Conservation (phyloP, 2,329 filamentous ascomycete species). For the Alternaria angustiovoidea region DNA sequence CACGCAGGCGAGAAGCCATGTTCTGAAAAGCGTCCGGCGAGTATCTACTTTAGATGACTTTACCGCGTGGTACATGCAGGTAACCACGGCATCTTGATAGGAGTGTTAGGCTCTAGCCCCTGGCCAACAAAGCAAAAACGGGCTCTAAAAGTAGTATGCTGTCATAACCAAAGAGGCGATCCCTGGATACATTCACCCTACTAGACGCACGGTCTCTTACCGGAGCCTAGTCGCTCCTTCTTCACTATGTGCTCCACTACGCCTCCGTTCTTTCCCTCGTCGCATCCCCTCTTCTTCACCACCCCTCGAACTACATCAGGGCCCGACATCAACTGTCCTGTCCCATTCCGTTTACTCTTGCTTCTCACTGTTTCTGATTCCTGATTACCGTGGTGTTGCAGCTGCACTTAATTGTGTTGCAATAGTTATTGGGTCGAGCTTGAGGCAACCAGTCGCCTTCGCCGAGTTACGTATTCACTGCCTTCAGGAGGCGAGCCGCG, state of each 20-base stretch:
- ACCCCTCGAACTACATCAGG: constrained; percentile 35
- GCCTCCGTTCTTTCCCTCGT: constrained; percentile 38
- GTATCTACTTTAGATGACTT: constrained; percentile 6
- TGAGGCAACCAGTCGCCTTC: constrained; percentile 33
- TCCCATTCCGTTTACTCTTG: constrained; percentile 14
- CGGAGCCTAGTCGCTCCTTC: constrained; percentile 42
- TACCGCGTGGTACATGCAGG: constrained; percentile 29
- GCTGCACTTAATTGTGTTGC: constrained; percentile 30
- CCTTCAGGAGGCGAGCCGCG: constrained; percentile 42
- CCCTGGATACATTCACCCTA: constrained; percentile 48
- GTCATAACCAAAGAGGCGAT: constrained; percentile 41
- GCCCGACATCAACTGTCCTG: constrained; percentile 27
- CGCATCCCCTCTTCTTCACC: constrained; percentile 32
- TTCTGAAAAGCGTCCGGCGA: constrained; percentile 9
- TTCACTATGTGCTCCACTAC: constrained; percentile 42
- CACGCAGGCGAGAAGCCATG: constrained; percentile 23
- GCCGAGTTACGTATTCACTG: constrained; percentile 39
- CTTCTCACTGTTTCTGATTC: constrained; percentile 4
- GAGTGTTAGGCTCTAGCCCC: constrained; percentile 30
- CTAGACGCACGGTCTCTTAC: constrained; percentile 41
- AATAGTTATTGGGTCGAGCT: constrained; percentile 20
- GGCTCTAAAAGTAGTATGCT: constrained; percentile 47
- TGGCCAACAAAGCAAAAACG: constrained; percentile 32
- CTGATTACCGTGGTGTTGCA: constrained; percentile 23
- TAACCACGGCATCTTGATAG: constrained; percentile 25